These are phyloP conservation scores for Trichosporon sp. DNA, from an alignment of 1,284 basidiomycete species.

Conservation along the genomic window DNA sequence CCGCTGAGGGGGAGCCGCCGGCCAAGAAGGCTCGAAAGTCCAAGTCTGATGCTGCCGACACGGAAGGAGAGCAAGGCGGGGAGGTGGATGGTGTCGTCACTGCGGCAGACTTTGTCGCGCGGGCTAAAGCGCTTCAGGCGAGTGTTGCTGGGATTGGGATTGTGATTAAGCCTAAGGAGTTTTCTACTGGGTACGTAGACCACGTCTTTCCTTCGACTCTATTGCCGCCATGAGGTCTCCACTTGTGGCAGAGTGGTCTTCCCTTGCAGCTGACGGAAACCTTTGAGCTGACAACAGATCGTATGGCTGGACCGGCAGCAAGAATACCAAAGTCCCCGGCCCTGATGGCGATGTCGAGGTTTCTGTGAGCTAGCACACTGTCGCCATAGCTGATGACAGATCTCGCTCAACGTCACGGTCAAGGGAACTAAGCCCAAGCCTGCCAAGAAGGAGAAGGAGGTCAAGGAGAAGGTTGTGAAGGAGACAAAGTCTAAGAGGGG, in stretches of 20 bases:
- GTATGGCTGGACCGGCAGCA: constrained; percentile 20
- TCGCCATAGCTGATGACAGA: constrained; percentile 3
- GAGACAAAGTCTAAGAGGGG: constrained; percentile 9
- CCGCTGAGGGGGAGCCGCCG: not conserved
- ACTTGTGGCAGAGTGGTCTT: too few species aligned
- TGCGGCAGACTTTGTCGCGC: not conserved
- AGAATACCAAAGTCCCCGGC: constrained; percentile 10
- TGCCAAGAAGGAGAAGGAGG: not conserved
- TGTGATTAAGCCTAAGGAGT: constrained; percentile 7
- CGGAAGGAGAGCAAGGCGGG: not conserved
- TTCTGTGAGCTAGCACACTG: constrained; percentile 5
- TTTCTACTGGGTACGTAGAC: constrained; percentile 21
- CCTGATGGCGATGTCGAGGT: constrained; percentile 16
- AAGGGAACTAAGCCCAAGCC: constrained; percentile 13
- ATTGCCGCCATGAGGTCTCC: too few species aligned
- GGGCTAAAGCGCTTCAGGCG: constrained; percentile 4
- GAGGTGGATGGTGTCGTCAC: not conserved
- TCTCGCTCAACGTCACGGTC: constrained; percentile 15
- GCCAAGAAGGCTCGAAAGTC: constrained; percentile 2
- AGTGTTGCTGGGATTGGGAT: constrained; percentile 8
- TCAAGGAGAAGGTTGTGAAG: constrained; percentile 7
- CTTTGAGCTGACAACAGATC: constrained; percentile 13
- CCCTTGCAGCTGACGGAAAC: not conserved
- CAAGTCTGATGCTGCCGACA: not conserved
- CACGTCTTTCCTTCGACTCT: too few species aligned